Evolutionary conservation across 164 flowering plant genomes (phyloP).

Genomic region (Dillenia turbinata): DNA sequence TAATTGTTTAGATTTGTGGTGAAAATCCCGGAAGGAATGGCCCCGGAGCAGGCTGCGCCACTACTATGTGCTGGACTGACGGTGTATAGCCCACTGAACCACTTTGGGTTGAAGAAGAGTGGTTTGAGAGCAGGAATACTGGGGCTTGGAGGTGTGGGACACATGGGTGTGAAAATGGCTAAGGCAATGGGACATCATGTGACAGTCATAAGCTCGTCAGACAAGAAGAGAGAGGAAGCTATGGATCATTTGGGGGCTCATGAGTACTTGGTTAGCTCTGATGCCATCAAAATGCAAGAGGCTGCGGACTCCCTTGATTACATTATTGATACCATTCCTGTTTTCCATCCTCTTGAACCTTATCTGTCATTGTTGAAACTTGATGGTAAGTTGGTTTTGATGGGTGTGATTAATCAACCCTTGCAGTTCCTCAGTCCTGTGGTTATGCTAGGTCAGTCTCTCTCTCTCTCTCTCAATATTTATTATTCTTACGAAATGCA

Average conservation of each 20-base stretch:
- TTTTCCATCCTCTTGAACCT: slow-evolving; percentile 61
- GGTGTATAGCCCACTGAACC: slow-evolving; percentile 62
- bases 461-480: background rate
- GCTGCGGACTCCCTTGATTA: slow-evolving; percentile 57
- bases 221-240: slow-evolving; percentile 60
- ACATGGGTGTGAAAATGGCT: slow-evolving; percentile 75
- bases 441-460: slow-evolving; percentile 66
- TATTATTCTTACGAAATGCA: too few species aligned
- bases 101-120: slow-evolving; percentile 50
- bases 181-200: slow-evolving; percentile 85
- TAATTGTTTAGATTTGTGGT: slow-evolving; percentile 45
- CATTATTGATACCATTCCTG: slow-evolving; percentile 73
- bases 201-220: slow-evolving; percentile 72
- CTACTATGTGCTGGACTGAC: slow-evolving; percentile 80
- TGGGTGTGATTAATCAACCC: slow-evolving; percentile 62
- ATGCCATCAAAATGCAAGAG: slow-evolving; percentile 36
- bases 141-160: slow-evolving; percentile 82
- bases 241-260: slow-evolving; percentile 66
- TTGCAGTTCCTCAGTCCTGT: slow-evolving; percentile 61
- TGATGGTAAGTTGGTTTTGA: slow-evolving; percentile 66
- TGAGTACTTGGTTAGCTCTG: slow-evolving; percentile 61
- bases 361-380: slow-evolving; percentile 58
- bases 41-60: slow-evolving; percentile 70
- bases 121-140: slow-evolving; percentile 67
- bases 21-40: slow-evolving; percentile 63